These are phyloP conservation scores for Lasiosphaeria hispida DNA, from an alignment of 495 filamentous ascomycete species.

Conservation along the genomic window DNA sequence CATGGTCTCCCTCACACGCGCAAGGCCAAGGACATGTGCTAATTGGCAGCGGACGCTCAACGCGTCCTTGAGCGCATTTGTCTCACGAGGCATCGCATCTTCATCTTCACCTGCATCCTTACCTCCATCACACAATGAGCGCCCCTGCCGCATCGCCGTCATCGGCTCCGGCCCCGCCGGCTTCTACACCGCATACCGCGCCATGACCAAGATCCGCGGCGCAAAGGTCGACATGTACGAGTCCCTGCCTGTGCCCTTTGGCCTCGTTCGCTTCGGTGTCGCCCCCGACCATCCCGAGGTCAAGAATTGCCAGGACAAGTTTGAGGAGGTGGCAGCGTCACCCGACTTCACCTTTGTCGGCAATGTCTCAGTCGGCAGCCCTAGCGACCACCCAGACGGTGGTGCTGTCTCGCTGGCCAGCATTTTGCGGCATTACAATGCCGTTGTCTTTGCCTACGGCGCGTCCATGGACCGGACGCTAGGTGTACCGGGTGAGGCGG, in stretches of 20 bases:
- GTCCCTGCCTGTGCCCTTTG: conserved; percentile 85
- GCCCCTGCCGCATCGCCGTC: conserved; percentile 74
- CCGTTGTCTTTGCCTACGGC: conserved; percentile 89
- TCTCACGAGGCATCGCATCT: conserved; percentile 19
- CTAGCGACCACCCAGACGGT: conserved; percentile 38
- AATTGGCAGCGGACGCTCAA: conserved; percentile 3
- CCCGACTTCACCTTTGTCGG: conserved; percentile 88
- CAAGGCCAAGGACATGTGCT: not conserved
- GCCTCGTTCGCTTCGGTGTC: conserved; percentile 87
- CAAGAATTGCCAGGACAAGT: conserved; percentile 96
- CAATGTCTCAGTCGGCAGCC: conserved; percentile 75
- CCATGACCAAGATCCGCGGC: conserved; percentile 69
- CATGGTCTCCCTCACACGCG: not conserved
- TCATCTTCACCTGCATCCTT: not conserved
- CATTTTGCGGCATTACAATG: conserved; percentile 83
- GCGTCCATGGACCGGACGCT: conserved; percentile 78
- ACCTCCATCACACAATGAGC: conserved; percentile 31
- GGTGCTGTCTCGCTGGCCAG: conserved; percentile 63
- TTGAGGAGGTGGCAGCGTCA: conserved; percentile 78
- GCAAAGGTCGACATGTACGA: conserved; percentile 95
- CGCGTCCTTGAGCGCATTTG: conserved; percentile 11
- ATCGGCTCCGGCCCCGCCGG: conserved; percentile 95
- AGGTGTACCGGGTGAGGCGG: conserved; percentile 76
- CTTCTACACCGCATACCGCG: conserved; percentile 87
- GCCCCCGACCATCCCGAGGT: conserved; percentile 98